Base-by-base conservation (phyloP, 306 rosid species). In the Castanea crenata region DNA sequence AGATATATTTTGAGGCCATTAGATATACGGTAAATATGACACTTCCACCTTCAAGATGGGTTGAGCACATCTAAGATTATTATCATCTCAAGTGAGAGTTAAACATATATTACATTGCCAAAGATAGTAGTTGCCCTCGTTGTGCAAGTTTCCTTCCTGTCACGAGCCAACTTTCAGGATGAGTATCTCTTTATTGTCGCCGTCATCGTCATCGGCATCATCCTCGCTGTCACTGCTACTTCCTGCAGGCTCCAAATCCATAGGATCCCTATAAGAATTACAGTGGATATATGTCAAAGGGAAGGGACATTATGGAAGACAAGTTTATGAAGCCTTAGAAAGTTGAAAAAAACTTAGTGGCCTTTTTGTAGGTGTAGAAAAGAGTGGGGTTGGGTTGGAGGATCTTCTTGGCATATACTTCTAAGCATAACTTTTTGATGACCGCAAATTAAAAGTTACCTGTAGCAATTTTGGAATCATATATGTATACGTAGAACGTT, bases 351-450 rank as follows among this genome's bases (percentile, higher is more conserved):
- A 55, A 69, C 3, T 7, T 57, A 32, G 55, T 18, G 75, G 76
- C 74, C 54, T 76, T 82, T 82, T 80, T 76, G 81, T 80, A 72
- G 84, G 79, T 49, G 68, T 12, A 21, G 74, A 55, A 13, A 8
- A 38, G 46, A 2, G 77, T 69, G 57, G 49, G 83, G 57, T 12
- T 49, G 57, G n/a, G 72, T 56, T 51, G 14, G 59, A 25, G 84
- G 71, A 84, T 84, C 84, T 84, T 84, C 87, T 68, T 19, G 35
- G 87, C 68, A 84, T 84, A 84, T 84, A 51, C 87, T 65, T 10
- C 11, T 27, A n/a, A 19, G 31, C 71, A 21, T 62, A n/a, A 75
- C 54, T 49, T 23, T 56, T 10, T 29, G 32, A 1, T 14, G 4
- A 67, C 13, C 27, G 4, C 23, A 12, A 7, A 65, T 8, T 38